Base-by-base conservation (phyloP, 2,329 filamentous ascomycete genomes). In the Cercospora beticola region DNA sequence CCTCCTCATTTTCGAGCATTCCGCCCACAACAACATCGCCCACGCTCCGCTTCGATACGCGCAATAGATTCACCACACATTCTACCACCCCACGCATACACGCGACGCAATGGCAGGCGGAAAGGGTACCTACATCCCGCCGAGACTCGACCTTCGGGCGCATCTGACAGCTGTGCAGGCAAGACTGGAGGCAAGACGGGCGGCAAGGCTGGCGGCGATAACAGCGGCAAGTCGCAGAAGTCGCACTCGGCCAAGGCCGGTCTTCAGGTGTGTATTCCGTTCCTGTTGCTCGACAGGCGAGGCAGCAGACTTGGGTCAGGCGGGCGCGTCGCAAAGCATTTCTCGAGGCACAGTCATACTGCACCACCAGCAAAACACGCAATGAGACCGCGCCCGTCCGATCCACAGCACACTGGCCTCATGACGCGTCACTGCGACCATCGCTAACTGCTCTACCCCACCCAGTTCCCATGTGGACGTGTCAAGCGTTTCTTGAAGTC, bases 401-500 rank as follows among this genome's bases (percentile, higher is more conserved):
- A 18, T 54, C 40, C 60, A 30, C 67, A 40, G 40, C 28, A 64
- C n/a, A 9, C 10, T 56, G 57, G 57, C 18, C 40, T 33, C 43
- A 33, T 33, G 26, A 65, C 67, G 52, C 63, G 52, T 65, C 71
- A 31, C 61, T 14, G 30, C 64, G 62, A 62, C 40, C 28, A 56
- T 36, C 58, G 30, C 67, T 57, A 66, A 73, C 80, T 82, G 73
- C 80, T 75, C 73, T 74, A 67, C 61, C 56, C 66, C 73, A 74
- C 36, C 74, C 80, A 99, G 95, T 99, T 99, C 82, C 95, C 95
- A 71, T 99, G 95, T 82, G 95, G 95, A 84, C 95, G 95, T 90
- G 95, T 99, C 83, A 99, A 99, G 91, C 94, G 95, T 85, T 98
- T 98, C 86, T 87, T 99, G 81, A 97, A 98, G 89, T 93, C 93